phyloP scores from a whole-genome alignment of 805 yeast species.

The Jamesozyma piceae region DNA sequence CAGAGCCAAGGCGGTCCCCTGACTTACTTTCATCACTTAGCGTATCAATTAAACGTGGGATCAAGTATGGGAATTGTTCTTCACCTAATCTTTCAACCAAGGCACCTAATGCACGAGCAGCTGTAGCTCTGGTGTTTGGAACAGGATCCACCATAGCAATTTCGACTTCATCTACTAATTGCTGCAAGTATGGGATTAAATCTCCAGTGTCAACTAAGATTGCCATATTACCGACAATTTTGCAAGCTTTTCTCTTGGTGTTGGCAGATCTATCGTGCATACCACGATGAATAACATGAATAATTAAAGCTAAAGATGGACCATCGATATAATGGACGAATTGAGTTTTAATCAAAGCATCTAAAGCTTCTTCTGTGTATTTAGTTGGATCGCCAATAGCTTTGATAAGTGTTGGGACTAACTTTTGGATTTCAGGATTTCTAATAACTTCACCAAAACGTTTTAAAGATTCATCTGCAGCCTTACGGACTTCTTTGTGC shows the following conservation, averaged over 20 bases:
- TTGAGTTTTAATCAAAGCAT: conserved; percentile 77
- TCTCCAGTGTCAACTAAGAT: conserved; percentile 86
- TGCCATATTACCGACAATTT: conserved; percentile 98
- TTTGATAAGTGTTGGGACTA: conserved; percentile 76
- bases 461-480: conserved; percentile 82
- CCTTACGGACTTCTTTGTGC: conserved; percentile 92
- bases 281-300: conserved; percentile 92
- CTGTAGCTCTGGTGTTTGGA: conserved; percentile 92
- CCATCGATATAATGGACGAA: conserved; percentile 97
- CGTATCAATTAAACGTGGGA: conserved; percentile 67
- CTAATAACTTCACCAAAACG: conserved; percentile 94
- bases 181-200: conserved; percentile 70
- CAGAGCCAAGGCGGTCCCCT: conserved; percentile 93
- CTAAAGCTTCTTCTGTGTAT: conserved; percentile 79
- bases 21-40: conserved; percentile 67
- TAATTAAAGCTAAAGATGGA: conserved; percentile 89
- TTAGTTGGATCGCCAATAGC: conserved; percentile 96
- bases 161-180: conserved; percentile 74
- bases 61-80: conserved; percentile 84
- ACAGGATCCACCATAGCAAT: conserved; percentile 97
- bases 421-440: conserved; percentile 90
- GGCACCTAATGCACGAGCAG: conserved; percentile 94
- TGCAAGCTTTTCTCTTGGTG: conserved; percentile 89
- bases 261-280: conserved; percentile 89
- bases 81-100: conserved; percentile 94